Evolutionary conservation across 371 early-diverging fungal species (phyloP).

Genomic region (Entomophthora muscae): DNA sequence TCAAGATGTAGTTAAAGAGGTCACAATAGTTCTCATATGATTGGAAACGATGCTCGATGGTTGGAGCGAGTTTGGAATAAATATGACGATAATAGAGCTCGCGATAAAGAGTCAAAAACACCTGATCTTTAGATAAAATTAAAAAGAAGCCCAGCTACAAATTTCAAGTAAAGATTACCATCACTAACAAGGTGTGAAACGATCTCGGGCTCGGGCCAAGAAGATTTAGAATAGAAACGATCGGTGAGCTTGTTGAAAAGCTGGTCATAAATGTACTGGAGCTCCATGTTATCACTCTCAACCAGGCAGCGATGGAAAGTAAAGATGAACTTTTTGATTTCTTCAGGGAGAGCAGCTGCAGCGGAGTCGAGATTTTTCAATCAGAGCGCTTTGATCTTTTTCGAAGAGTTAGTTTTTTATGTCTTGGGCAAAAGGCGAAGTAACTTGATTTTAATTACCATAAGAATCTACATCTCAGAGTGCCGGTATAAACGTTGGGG

Average conservation of each 20-base stretch:
- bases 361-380: constrained; percentile 19
- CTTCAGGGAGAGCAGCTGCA: constrained; percentile 45
- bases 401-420: constrained; percentile 13
- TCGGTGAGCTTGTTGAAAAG: constrained; percentile 85
- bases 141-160: background rate
- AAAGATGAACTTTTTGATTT: constrained; percentile 64
- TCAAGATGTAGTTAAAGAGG: constrained; percentile 86
- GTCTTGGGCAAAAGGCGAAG: constrained; percentile 14
- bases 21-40: constrained; percentile 92
- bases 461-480: constrained; percentile 25
- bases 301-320: constrained; percentile 61
- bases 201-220: constrained; percentile 83
- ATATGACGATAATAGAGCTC: constrained; percentile 93
- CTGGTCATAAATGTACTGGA: constrained; percentile 74
- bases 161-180: constrained; percentile 25
- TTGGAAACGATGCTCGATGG: constrained; percentile 73
- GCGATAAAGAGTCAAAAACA: constrained; percentile 83
- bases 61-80: constrained; percentile 73
- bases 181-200: constrained; percentile 70
- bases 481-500: constrained; percentile 33
- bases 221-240: constrained; percentile 67
- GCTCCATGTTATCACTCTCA: constrained; percentile 64
- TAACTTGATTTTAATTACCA: constrained; percentile 13
- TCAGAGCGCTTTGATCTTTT: constrained; percentile 7
- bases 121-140: constrained; percentile 34